Conservation (phyloP, 78 protist genomes). For the Diacronema lutheri region DNA sequence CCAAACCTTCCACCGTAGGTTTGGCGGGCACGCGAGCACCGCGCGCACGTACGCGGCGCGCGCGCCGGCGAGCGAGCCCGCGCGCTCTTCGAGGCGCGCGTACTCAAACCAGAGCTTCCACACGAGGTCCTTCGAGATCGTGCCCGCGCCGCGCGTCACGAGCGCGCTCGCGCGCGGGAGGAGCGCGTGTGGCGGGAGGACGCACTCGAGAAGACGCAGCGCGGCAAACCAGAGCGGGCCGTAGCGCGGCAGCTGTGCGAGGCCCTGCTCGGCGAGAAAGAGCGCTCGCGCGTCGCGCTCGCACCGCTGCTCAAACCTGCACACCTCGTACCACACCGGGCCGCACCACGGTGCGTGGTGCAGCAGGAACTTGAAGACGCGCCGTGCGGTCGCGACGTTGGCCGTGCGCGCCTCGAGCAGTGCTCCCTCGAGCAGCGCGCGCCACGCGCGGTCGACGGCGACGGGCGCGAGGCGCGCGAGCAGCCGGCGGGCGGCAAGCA, state of each 20-base stretch:
- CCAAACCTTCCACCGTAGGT: slow-evolving; percentile 85
- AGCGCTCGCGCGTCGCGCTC: slow-evolving; percentile 65
- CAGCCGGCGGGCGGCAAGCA: slow-evolving; percentile 65
- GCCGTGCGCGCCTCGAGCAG: slow-evolving; percentile 84
- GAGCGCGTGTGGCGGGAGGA: background rate
- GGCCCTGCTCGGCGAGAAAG: slow-evolving; percentile 65
- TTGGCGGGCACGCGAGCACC: slow-evolving; percentile 69
- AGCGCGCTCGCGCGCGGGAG: slow-evolving; percentile 43
- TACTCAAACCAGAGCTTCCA: slow-evolving; percentile 89
- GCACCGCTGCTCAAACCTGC: slow-evolving; percentile 71
- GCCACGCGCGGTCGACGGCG: slow-evolving; percentile 79
- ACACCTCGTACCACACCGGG: slow-evolving; percentile 83
- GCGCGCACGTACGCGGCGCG: slow-evolving; percentile 66
- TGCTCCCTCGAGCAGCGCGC: slow-evolving; percentile 83
- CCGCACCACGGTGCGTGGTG: slow-evolving; percentile 82
- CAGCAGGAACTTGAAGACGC: slow-evolving; percentile 77
- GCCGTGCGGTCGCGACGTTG: slow-evolving; percentile 61
- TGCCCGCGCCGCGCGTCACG: slow-evolving; percentile 56
- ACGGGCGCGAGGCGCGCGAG: slow-evolving; percentile 46
- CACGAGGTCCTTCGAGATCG: slow-evolving; percentile 75
- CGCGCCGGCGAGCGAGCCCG: slow-evolving; percentile 41
- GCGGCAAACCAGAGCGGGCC: slow-evolving; percentile 84
- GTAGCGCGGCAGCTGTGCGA: slow-evolving; percentile 50
- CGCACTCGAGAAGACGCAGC: slow-evolving; percentile 57
- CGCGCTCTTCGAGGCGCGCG: slow-evolving; percentile 85